phyloP scores from a whole-genome alignment of 148 eudicot genomes.

The Pouteria glomerata region DNA sequence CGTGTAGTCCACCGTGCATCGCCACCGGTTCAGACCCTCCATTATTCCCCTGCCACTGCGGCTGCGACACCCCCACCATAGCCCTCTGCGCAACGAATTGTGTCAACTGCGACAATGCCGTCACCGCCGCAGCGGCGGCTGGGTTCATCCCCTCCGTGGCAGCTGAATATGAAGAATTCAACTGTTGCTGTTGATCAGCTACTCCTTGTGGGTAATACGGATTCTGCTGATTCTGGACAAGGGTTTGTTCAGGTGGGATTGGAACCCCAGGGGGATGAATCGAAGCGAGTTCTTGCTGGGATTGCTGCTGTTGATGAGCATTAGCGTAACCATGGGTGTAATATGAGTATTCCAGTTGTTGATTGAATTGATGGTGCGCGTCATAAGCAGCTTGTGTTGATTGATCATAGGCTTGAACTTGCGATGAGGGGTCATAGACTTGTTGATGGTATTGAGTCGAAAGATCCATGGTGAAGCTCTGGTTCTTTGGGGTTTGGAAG shows the following conservation, averaged over 20 bases:
- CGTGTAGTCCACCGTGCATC: neutral
- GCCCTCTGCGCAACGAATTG: neutral
- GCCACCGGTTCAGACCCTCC: constrained; percentile 14
- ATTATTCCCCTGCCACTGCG: constrained; percentile 9
- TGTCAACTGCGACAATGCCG: neutral
- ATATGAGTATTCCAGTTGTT: constrained; percentile 25
- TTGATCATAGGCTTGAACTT: constrained; percentile 30
- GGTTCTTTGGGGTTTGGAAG: neutral
- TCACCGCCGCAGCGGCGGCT: neutral
- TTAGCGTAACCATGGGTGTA: constrained; percentile 31
- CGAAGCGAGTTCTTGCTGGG: constrained; percentile 25
- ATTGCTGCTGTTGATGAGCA: constrained; percentile 10
- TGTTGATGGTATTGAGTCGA: constrained; percentile 21
- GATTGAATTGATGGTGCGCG: constrained; percentile 17
- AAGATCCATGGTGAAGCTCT: constrained; percentile 24
- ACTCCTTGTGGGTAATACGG: constrained; percentile 24
- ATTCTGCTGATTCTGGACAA: constrained; percentile 12
- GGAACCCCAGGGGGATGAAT: constrained; percentile 41
- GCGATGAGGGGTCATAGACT: constrained; percentile 20
- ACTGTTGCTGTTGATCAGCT: neutral
- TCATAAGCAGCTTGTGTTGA: constrained; percentile 30
- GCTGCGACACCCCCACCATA: neutral
- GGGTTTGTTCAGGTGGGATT: constrained; percentile 13
- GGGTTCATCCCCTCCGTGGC: neutral
- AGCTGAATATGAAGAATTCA: neutral